Percentiles rank a stretch among this genome's conserved stretches.
Conservation (phyloP, 306 rosid genomes). For the Nissolia schottii region DNA sequence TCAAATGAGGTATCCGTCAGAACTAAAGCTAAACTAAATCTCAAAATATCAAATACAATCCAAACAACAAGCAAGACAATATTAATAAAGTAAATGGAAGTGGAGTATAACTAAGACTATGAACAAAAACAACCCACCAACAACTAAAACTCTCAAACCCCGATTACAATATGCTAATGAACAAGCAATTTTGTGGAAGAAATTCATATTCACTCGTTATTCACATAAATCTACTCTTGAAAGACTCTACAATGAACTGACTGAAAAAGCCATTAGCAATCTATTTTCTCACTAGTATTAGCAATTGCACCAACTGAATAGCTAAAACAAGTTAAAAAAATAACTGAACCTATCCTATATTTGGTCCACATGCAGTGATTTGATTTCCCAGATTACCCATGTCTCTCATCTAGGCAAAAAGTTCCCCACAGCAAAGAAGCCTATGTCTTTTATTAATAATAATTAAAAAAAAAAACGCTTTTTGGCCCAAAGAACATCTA, state of each 20-base stretch:
- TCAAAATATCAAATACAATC: neutral
- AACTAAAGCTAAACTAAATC: neutral
- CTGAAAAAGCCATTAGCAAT: neutral
- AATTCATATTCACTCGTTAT: neutral
- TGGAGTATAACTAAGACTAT: neutral
- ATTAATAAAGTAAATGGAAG: neutral
- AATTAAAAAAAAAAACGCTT: neutral
- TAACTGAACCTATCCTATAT: neutral
- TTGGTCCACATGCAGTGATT: neutral
- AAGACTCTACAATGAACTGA: neutral
- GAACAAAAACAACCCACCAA: neutral
- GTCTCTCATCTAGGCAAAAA: neutral
- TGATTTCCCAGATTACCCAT: neutral
- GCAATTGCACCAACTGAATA: constrained; percentile 10
- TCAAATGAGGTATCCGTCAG: neutral
- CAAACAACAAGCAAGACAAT: neutral
- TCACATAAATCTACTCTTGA: neutral
- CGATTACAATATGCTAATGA: neutral
- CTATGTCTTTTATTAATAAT: neutral
- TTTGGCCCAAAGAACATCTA: neutral
- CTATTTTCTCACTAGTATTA: neutral
- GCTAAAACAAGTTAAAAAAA: neutral
- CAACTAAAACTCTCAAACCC: neutral
- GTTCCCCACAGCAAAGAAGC: neutral
- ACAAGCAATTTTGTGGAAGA: neutral